A percentile compares a stretch with the other conserved stretches of the same genome.
Evolutionary conservation across 2,329 filamentous ascomycete genomes (phyloP).

Genomic region (Aspergillus sp.): DNA sequence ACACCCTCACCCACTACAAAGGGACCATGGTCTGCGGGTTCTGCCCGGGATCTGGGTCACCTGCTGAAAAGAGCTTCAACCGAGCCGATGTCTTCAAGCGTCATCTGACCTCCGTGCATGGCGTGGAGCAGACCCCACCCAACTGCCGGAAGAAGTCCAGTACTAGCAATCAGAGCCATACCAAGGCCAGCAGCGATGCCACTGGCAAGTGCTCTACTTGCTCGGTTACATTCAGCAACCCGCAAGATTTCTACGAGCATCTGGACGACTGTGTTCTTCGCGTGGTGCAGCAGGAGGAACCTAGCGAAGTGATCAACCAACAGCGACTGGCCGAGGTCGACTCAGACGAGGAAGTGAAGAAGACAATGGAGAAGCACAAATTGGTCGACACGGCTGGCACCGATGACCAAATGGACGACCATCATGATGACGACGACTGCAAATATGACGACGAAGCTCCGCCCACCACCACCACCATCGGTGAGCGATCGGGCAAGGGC

Average conservation of each 20-base stretch:
- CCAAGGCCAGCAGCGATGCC: constrained; percentile 62
- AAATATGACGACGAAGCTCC: constrained; percentile 52
- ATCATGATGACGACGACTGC: constrained; percentile 50
- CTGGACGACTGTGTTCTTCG: constrained; percentile 63
- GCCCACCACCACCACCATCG: constrained; percentile 38
- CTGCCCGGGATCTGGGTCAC: constrained; percentile 79
- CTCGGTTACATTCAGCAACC: constrained; percentile 70
- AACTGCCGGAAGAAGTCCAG: constrained; percentile 82
- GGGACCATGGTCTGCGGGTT: constrained; percentile 96
- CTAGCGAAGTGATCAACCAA: constrained; percentile 51
- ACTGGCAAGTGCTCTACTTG: constrained; percentile 90
- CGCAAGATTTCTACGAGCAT: constrained; percentile 97
- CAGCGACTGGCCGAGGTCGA: constrained; percentile 52
- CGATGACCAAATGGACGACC: constrained; percentile 42
- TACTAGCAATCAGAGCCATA: constrained; percentile 45
- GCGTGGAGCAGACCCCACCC: constrained; percentile 84
- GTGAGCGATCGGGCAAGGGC: constrained; percentile 41
- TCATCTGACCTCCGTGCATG: constrained; percentile 81
- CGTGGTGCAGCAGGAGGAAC: constrained; percentile 53
- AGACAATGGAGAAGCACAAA: constrained; percentile 51
- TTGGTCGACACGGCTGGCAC: constrained; percentile 43
- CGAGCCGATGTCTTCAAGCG: constrained; percentile 93
- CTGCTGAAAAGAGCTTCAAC: constrained; percentile 92
- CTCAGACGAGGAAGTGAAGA: constrained; percentile 48
- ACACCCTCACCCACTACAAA: constrained; percentile 92